Evolutionary conservation across 768 basidiomycete genomes (phyloP), one percentile per base, ranked within the genome.

Genomic region (Leccinum barrowsii): DNA sequence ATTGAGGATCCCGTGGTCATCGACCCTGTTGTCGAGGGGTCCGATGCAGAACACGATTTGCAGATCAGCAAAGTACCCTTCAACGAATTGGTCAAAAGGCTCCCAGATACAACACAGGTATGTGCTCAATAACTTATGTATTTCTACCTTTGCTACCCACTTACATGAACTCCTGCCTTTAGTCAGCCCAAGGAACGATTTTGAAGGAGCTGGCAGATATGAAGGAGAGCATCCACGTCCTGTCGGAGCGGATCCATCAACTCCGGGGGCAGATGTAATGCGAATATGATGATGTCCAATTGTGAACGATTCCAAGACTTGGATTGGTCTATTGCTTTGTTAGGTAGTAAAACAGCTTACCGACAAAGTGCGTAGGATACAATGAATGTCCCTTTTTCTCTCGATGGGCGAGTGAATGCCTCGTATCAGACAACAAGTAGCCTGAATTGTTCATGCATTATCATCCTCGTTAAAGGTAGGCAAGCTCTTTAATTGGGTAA

Each of bases 51-150:
- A 10, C 69, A 70, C 17, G 89, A 85, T 12, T 68, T 86, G 64
- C 73, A 80, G 60, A 94, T 94, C 65, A 86, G 83, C 65, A 88
- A 78, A 67, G 83, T 87, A 24, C 75, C 84, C 13, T 94, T 90
- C 65, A 78, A 78, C 22, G 85, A 91, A 49, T 72, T 94, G 48
- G 75, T 90, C 59, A 83, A 24, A 24, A 24, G 22, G 52, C 87
- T 94, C 72, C 92, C 92, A 5, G 83, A 92, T 68, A 86, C 84
- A 37, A 73, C 78, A 37, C 80, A 85, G 75, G 91, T 90, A 62
- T 60, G 85, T 72, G 51, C 44, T n/a, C 42, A 50, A 46, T 52
- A 55, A 52, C 12, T 32, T 56, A 32, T 11, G 13, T 22, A 48
- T 53, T 32, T 42, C 22, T 52, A 52, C 58, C 21, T 26, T 44